phyloP scores from a whole-genome alignment of 2,329 filamentous ascomycete genomes.

The Colletotrichum sp. region DNA sequence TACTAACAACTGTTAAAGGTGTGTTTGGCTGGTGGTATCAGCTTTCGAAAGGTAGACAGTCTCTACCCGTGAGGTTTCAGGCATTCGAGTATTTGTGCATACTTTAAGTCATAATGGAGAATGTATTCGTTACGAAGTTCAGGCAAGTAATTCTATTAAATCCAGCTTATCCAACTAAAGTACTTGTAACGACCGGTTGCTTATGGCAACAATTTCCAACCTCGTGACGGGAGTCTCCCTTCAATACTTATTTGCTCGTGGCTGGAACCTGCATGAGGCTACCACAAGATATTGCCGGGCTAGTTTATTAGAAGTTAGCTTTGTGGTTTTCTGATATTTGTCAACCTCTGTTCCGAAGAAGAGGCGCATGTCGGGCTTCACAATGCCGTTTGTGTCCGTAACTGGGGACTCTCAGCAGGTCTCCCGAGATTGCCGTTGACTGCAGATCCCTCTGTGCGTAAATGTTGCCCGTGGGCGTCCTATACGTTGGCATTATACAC shows the following conservation, averaged over 20 bases:
- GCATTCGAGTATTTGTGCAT: not conserved
- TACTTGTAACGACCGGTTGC: not conserved
- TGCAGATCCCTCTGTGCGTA: not conserved
- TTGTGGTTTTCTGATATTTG: not conserved
- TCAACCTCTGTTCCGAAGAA: not conserved
- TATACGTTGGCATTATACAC: not conserved
- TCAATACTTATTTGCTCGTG: not conserved
- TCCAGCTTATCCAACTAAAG: not conserved
- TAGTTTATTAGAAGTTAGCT: not conserved
- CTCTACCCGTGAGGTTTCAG: fast-evolving
- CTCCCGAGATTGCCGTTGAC: not conserved
- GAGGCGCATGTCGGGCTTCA: not conserved
- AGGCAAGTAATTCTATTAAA: not conserved
- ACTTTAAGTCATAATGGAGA: not conserved
- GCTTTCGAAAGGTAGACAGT: not conserved
- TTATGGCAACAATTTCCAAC: not conserved
- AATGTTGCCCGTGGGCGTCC: not conserved
- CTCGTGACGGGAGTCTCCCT: not conserved
- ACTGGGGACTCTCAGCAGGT: not conserved
- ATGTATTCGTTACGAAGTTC: fast-evolving
- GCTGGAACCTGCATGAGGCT: not conserved
- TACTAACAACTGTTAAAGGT: too few relatives aligned
- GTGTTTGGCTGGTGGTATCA: not conserved
- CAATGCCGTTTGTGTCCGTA: not conserved
- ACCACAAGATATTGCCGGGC: fast-evolving